Evolutionary conservation across 1,284 basidiomycete species (phyloP).

Genomic region (Papiliotrema terrestris): DNA sequence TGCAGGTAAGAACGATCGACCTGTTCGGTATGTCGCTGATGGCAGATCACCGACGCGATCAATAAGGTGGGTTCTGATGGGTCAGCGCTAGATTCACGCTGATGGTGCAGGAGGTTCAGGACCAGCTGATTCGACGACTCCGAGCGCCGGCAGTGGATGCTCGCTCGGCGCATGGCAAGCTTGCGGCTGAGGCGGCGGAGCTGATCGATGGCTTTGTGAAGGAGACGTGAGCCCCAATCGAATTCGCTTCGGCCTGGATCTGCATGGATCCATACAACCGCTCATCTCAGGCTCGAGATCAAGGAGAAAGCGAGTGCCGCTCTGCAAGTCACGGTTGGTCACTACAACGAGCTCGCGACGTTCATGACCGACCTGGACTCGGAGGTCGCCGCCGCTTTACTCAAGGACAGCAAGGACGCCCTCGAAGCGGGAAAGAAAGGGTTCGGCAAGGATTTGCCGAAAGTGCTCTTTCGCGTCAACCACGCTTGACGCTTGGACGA

Average conservation of each 20-base stretch:
- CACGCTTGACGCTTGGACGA: too few species aligned
- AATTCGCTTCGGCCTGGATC: too few species aligned
- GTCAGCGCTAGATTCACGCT: too few species aligned
- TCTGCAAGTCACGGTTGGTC: not conserved
- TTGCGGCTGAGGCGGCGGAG: not conserved
- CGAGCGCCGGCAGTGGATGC: too few species aligned
- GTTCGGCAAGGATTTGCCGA: not conserved
- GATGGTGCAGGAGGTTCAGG: not conserved
- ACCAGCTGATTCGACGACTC: not conserved
- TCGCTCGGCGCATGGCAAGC: too few species aligned
- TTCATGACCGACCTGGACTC: not conserved
- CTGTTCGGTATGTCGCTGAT: too few species aligned
- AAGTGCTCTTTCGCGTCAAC: not conserved
- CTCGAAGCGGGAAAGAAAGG: not conserved
- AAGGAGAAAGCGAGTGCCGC: not conserved
- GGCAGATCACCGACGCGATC: not conserved
- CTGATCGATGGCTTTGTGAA: not conserved
- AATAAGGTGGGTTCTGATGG: not conserved
- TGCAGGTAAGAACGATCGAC: too few species aligned
- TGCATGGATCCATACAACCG: too few species aligned
- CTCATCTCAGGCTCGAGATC: not conserved
- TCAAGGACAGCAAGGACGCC: not conserved
- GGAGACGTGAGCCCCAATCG: not conserved
- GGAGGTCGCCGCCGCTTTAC: not conserved
- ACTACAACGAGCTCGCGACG: not conserved